These are phyloP conservation scores for Cadophora sp. DNA, from an alignment of 2,329 filamentous ascomycete species.

Conservation along the genomic window DNA sequence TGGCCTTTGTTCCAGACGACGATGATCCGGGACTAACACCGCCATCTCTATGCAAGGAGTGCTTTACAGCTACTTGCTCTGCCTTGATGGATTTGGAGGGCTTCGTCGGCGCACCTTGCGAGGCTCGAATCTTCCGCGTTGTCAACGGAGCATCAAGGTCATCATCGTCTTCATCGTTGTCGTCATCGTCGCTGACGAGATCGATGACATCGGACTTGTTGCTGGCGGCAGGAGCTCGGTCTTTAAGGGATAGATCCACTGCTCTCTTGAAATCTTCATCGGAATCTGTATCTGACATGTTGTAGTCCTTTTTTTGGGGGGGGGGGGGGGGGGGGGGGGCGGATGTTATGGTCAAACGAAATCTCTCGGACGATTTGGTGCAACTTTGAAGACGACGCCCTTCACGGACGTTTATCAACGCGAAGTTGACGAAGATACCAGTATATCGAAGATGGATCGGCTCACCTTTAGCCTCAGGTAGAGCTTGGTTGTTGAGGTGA, in stretches of 20 bases:
- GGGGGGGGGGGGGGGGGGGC: no score
- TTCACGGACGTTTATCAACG: no score
- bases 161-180: slow-evolving; percentile 41
- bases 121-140: not conserved
- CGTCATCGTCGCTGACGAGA: slow-evolving; percentile 45
- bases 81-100: not conserved
- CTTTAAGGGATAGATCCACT: slow-evolving; percentile 61
- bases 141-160: slow-evolving; percentile 39
- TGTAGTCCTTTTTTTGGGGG: not conserved
- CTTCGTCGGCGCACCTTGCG: not conserved
- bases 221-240: slow-evolving; percentile 1
- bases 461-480: not conserved
- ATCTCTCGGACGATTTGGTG: not conserved
- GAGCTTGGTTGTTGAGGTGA: not conserved
- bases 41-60: no score
- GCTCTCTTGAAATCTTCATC: slow-evolving; percentile 65
- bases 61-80: not conserved
- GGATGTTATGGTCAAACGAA: no score
- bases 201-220: slow-evolving; percentile 38
- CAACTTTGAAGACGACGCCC: no score
- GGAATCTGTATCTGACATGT: slow-evolving; percentile 41
- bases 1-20: not conserved
- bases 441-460: not conserved
- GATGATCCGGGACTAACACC: not conserved
- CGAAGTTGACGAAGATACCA: no score